Evolutionary conservation across 495 filamentous ascomycete species (phyloP), one percentile per base, ranked within the genome.

Genomic region (Aspergillus leporis): DNA sequence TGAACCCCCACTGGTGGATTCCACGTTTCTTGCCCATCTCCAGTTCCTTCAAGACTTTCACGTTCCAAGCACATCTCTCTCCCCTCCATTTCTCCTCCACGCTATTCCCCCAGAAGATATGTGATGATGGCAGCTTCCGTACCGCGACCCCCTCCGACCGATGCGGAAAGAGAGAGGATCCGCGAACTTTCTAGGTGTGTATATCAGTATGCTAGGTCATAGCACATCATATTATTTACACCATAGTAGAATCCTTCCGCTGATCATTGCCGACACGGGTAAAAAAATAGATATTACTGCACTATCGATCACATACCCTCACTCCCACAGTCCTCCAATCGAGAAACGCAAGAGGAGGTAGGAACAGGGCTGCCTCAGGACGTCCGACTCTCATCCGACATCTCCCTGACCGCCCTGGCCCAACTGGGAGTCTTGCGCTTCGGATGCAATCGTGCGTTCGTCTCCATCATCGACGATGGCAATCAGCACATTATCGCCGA

Each of bases 401-500:
- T 79, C 4, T 78, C 79, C 18, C 70, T 90, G 6, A 82, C 82
- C 0, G 83, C 83, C 1, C 79, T 90, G 58, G 77, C 83, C 12
- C 85, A 89, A 67, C 71, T 89, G 19, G 84, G 80, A 0, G 71
- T 80, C 32, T 76, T 82, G 53, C 77, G 82, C 16, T 66, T 86
- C 45, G 73, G 79, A 38, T 77, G 74, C 32, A 74, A 73, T 38
- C 79, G 82, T 6, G 75, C 70, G 9, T 74, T 87, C 55, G 75
- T 87, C 28, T 82, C 80, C 1, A 70, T 89, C 30, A 79, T 85
- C 56, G 85, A 84, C 59, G 66, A 73, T 31, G 66, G 77, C 12
- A 64, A 73, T 36, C 78, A 83, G 59, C 83, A 84, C 53, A 70
- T 89, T 23, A 72, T 88, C 18, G 81, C 85, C 7, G 86, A 88